These are phyloP conservation scores for Colletotrichum karsti DNA, from an alignment of 2,329 filamentous ascomycete species.

Conservation along the genomic window DNA sequence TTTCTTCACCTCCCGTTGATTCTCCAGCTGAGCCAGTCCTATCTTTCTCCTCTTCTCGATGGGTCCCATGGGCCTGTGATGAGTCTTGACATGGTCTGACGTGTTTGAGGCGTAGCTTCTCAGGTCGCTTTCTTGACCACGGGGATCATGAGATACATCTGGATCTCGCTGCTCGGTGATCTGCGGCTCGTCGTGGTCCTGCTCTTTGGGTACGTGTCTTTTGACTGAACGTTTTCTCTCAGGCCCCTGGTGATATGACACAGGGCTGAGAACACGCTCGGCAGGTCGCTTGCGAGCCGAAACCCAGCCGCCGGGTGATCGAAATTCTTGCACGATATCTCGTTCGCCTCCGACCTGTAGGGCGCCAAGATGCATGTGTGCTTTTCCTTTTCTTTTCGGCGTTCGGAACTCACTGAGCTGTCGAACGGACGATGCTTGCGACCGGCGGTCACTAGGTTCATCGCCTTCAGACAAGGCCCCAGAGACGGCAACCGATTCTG, in stretches of 20 bases:
- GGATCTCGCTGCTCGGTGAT: no score
- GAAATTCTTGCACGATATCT: not conserved
- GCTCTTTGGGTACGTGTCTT: not conserved
- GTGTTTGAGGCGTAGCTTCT: not conserved
- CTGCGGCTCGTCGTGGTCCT: not conserved
- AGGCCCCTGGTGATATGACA: not conserved
- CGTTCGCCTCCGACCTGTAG: not conserved
- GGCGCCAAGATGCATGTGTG: not conserved
- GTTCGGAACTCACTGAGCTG: not conserved
- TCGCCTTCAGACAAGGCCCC: not conserved
- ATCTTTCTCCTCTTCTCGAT: not conserved
- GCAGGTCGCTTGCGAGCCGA: not conserved
- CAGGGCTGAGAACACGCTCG: not conserved
- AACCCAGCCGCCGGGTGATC: not conserved
- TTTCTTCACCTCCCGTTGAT: not conserved
- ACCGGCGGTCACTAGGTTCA: not conserved
- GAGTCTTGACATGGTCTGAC: not conserved
- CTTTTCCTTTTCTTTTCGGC: not conserved
- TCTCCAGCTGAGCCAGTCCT: not conserved
- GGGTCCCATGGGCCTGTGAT: not conserved
- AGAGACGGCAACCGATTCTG: not conserved
- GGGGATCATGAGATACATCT: not conserved
- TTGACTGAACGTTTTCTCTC: not conserved
- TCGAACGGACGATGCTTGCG: not conserved
- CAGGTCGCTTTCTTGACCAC: not conserved